These are phyloP conservation scores for Thelonectria olida DNA, from an alignment of 2,329 filamentous ascomycete species.

Conservation along the genomic window DNA sequence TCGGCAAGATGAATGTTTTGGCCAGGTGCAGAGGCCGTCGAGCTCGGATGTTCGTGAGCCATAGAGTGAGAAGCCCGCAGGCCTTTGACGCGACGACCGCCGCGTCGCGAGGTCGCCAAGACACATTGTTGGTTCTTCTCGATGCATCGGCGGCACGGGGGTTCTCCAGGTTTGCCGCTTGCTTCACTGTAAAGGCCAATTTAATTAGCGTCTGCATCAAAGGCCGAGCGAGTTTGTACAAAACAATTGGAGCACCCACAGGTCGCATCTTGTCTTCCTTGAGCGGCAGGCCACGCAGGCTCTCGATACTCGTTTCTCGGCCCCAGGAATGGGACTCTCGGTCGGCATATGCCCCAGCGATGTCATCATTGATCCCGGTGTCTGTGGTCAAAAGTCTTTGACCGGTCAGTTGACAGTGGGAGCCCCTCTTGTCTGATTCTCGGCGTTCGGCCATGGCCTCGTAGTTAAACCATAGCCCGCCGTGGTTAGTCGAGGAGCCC, in stretches of 20 bases:
- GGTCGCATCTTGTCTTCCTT: constrained; percentile 32
- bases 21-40: not conserved
- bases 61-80: not conserved
- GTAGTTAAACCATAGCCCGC: not conserved
- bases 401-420: not conserved
- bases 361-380: not conserved
- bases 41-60: not conserved
- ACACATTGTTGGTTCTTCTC: constrained; percentile 50
- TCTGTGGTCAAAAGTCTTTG: not conserved
- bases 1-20: constrained; percentile 1
- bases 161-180: constrained; percentile 46
- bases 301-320: constrained; percentile 30
- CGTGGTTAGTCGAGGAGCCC: too few species aligned
- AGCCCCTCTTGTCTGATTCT: not conserved
- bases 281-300: constrained; percentile 30
- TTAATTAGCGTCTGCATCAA: not conserved
- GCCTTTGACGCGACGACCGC: constrained; percentile 48
- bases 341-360: not conserved
- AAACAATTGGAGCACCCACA: constrained; percentile 18
- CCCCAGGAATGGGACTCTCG: not conserved
- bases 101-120: constrained; percentile 51
- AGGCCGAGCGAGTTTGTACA: too few species aligned
- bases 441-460: not conserved
- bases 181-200: constrained; percentile 36
- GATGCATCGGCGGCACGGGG: constrained; percentile 50